phyloP scores from a whole-genome alignment of 2,329 filamentous ascomycete genomes.

The Fusarium ramigenum region DNA sequence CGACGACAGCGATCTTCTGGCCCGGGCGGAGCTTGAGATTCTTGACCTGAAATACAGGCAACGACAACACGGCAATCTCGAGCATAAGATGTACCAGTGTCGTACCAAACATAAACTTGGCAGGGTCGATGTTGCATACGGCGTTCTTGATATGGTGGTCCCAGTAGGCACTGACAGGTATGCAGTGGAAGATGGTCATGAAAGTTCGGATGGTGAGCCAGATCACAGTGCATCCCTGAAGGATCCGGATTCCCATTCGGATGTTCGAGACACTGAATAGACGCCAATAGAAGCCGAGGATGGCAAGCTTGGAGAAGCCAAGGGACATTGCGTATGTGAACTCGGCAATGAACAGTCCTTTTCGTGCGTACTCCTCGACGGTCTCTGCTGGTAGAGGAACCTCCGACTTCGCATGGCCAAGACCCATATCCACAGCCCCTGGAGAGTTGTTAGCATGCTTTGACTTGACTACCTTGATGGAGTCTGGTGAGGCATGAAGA shows the following conservation, averaged over 20 bases:
- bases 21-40: slow-evolving; percentile 16
- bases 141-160: slow-evolving; percentile 26
- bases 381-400: slow-evolving; percentile 1
- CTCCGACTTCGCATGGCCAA: slow-evolving; percentile 17
- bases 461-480: background rate
- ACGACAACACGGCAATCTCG: slow-evolving; percentile 22
- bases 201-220: slow-evolving; percentile 33
- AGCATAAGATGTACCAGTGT: slow-evolving; percentile 28
- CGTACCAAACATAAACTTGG: slow-evolving; percentile 33
- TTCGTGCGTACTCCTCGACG: slow-evolving; percentile 25
- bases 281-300: slow-evolving; percentile 30
- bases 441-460: background rate
- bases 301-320: slow-evolving; percentile 29
- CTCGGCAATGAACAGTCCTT: slow-evolving; percentile 27
- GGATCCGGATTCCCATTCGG: slow-evolving; percentile 21
- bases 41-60: slow-evolving; percentile 31
- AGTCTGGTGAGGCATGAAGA: background rate
- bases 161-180: slow-evolving; percentile 26
- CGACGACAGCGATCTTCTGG: slow-evolving; percentile 28
- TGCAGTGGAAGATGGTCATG: slow-evolving; percentile 31
- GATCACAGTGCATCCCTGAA: slow-evolving; percentile 23
- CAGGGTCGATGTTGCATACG: slow-evolving; percentile 20
- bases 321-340: slow-evolving; percentile 24
- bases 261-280: slow-evolving; percentile 27
- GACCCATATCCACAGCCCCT: slow-evolving; percentile 22